Base-by-base conservation (phyloP, 2,329 filamentous ascomycete species). In the Sphaerostilbella broomeana region DNA sequence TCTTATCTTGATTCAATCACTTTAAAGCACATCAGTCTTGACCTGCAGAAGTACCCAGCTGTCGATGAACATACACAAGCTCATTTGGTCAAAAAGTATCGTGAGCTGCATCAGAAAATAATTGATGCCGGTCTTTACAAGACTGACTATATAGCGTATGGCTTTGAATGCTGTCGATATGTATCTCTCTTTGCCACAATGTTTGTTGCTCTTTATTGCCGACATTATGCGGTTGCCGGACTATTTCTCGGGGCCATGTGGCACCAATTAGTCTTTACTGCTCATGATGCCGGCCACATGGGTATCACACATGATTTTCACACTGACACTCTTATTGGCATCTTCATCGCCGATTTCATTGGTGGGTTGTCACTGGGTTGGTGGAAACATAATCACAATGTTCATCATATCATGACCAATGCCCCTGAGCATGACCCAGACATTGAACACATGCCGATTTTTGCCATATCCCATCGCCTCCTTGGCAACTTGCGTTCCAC, bases 41-140 rank as follows among this genome's bases (percentile, higher is more conserved):
- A 94, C 55, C 67, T 81, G 29, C 73, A 79, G 15, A 86, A 79
- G 55, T 95, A 94, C 49, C 89, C 89, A 0, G 68, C 84, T 2
- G 64, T 92, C 15, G 84, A 94, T 53, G 28, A 35, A 16, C 19
- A 19, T 15, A 42, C 43, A 13, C 43, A 45, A 24, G 39, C 38
- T n/a, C 35, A 67, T 16, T 80, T 83, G 47, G 59, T 67, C 1
- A 38, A 48, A 31, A 75, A 76, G 49, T 83, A 81, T 57, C 68
- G 72, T 10, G 55, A 54, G 3, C 58, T 84, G 21, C 74, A 81
- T 50, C 61, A 76, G 46, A 62, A 63, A 28, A 55, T 83, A 45
- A 64, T 68, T 36, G 69, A 72, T 7, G 62, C 68, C 43, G 77
- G 77, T 3, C 63, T 75, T 13, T 83, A 81, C 58, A 47, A 72